phyloP scores from a whole-genome alignment of 2,329 filamentous ascomycete genomes.

The Cladosporium sp. region DNA sequence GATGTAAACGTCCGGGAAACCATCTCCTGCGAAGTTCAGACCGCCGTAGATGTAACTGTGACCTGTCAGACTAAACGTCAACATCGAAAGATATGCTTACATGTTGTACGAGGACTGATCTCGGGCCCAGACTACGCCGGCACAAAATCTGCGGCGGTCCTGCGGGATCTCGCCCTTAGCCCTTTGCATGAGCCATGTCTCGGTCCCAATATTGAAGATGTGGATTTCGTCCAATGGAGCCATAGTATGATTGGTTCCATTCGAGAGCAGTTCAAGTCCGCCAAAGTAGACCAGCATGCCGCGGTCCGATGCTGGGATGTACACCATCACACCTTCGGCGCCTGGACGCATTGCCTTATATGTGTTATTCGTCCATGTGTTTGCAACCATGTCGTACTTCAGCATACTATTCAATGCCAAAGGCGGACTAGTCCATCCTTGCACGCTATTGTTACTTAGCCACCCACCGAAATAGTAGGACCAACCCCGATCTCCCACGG shows the following conservation, averaged over 20 bases:
- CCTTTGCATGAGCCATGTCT: slow-evolving; percentile 57
- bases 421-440: slow-evolving; percentile 48
- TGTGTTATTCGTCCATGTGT: slow-evolving; percentile 33
- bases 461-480: slow-evolving; percentile 63
- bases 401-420: slow-evolving; percentile 52
- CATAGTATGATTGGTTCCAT: slow-evolving; percentile 41
- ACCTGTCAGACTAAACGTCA: background rate
- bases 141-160: slow-evolving; percentile 47
- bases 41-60: slow-evolving; percentile 49
- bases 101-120: background rate
- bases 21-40: slow-evolving; percentile 39
- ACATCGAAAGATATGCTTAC: background rate
- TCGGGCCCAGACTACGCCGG: background rate
- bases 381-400: slow-evolving; percentile 50
- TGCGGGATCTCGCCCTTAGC: slow-evolving; percentile 52
- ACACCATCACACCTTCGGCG: slow-evolving; percentile 59
- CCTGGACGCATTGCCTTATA: slow-evolving; percentile 51
- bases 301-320: slow-evolving; percentile 55
- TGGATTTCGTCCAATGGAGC: slow-evolving; percentile 48
- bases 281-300: slow-evolving; percentile 62
- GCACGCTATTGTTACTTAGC: slow-evolving; percentile 51
- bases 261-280: slow-evolving; percentile 49
- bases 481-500: slow-evolving; percentile 51
- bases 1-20: slow-evolving; percentile 61
- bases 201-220: slow-evolving; percentile 58